Conservation (phyloP, 2,329 filamentous ascomycete genomes). For the Talaromyces sp. region DNA sequence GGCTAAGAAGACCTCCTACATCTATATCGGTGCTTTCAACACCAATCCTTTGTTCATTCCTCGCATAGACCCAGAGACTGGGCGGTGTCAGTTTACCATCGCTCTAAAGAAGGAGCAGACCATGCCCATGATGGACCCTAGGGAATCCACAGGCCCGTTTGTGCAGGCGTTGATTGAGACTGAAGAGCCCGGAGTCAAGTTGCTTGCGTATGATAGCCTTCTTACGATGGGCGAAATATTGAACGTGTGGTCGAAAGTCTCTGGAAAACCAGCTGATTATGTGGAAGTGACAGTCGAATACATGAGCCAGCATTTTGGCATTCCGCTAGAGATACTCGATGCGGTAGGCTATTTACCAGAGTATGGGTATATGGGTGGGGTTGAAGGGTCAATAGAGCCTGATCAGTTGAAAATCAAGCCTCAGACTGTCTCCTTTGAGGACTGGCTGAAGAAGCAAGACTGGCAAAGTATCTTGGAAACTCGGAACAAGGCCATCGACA, state of each 20-base stretch:
- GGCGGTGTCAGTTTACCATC: neutral
- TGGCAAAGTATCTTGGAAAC: constrained; percentile 11
- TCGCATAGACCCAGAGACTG: neutral
- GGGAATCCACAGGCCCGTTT: constrained; percentile 1
- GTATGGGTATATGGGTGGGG: constrained; percentile 38
- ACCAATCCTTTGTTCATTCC: constrained; percentile 4
- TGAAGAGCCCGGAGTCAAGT: constrained; percentile 4
- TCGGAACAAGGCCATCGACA: neutral
- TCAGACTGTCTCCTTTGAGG: constrained; percentile 12
- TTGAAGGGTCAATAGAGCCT: constrained; percentile 33
- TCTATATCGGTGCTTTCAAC: constrained; percentile 3
- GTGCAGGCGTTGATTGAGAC: constrained; percentile 5
- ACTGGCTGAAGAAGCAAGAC: constrained; percentile 18
- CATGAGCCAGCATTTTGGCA: constrained; percentile 23
- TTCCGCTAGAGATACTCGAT: constrained; percentile 33
- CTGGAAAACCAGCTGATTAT: constrained; percentile 31
- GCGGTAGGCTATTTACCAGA: constrained; percentile 31
- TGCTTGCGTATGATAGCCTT: constrained; percentile 5
- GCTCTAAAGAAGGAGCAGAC: constrained; percentile 1
- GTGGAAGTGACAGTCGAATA: constrained; percentile 23
- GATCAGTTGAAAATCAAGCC: constrained; percentile 27
- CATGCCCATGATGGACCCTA: constrained; percentile 3
- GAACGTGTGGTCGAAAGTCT: constrained; percentile 31
- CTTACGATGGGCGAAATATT: constrained; percentile 19
- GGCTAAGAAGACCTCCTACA: constrained; percentile 6